Evolutionary conservation across 1,284 basidiomycete genomes (phyloP).

Genomic region (Rhodotorula sp.): DNA sequence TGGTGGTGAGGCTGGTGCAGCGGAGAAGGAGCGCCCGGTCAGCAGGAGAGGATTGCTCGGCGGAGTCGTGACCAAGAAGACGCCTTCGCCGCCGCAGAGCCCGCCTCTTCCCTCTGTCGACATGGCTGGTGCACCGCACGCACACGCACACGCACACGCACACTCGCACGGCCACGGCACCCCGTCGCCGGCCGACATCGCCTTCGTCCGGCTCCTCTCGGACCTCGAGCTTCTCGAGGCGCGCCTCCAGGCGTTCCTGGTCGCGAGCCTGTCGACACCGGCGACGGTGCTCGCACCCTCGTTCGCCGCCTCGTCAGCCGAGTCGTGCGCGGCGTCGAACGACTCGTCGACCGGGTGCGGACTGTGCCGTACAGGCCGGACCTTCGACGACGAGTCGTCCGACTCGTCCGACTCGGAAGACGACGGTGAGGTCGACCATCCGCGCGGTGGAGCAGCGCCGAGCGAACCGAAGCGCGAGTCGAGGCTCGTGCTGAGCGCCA

Average conservation of each 20-base stretch:
- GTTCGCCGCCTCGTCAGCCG: conserved; percentile 9
- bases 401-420: conserved; percentile 35
- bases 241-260: conserved; percentile 35
- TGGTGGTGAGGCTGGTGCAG: background rate
- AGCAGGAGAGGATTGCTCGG: conserved; percentile 20
- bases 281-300: conserved; percentile 19
- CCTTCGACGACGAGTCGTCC: conserved; percentile 40
- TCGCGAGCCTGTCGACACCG: conserved; percentile 23
- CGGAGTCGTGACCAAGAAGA: conserved; percentile 20
- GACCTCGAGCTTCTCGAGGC: conserved; percentile 43
- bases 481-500: conserved; percentile 40
- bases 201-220: conserved; percentile 39
- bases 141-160: background rate
- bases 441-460: background rate
- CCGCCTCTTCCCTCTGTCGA: conserved; percentile 14
- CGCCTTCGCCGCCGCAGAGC: conserved; percentile 29
- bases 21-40: conserved; percentile 3
- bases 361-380: conserved; percentile 40
- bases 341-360: conserved; percentile 23
- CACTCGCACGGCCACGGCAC: background rate
- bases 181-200: conserved; percentile 12
- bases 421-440: background rate
- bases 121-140: background rate
- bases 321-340: conserved; percentile 6
- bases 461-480: conserved; percentile 9